Conservation (phyloP, 768 basidiomycete genomes). For the Nidularia pulvinata region DNA sequence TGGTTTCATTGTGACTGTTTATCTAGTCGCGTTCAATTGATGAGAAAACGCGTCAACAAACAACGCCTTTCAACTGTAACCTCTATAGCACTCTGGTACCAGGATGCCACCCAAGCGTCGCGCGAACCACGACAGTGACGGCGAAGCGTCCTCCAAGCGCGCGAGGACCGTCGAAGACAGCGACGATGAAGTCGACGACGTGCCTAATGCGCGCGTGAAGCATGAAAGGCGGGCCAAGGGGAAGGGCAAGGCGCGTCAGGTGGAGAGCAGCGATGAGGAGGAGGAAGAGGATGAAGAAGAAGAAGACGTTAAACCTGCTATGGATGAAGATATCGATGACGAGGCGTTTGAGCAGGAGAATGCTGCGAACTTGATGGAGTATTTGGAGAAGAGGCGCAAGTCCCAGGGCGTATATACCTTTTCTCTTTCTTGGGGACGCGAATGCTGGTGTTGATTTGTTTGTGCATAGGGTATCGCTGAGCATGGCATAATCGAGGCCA, state of each 20-base stretch:
- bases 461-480: slow-evolving; percentile 70
- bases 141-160: slow-evolving; percentile 30
- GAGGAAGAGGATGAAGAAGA: slow-evolving; percentile 22
- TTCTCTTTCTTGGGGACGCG: neutral
- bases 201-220: slow-evolving; percentile 8
- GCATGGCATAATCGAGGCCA: slow-evolving; percentile 82
- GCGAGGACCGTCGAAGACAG: slow-evolving; percentile 25
- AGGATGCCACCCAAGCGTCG: slow-evolving; percentile 62
- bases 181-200: slow-evolving; percentile 17
- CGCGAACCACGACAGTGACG: slow-evolving; percentile 40
- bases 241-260: slow-evolving; percentile 28
- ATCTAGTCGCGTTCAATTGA: neutral
- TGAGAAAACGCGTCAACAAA: neutral
- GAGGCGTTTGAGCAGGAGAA: slow-evolving; percentile 65
- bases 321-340: slow-evolving; percentile 55
- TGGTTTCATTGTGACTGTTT: neutral
- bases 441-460: neutral
- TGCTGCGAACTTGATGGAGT: slow-evolving; percentile 52
- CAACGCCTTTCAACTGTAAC: neutral
- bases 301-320: slow-evolving; percentile 28
- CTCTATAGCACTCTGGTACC: neutral
- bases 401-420: slow-evolving; percentile 42
- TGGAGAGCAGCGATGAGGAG: slow-evolving; percentile 25
- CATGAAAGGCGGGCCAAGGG: slow-evolving; percentile 18
- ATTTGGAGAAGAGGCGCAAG: slow-evolving; percentile 46